phyloP scores from a whole-genome alignment of 2,329 filamentous ascomycete genomes.

The Colletotrichum truncatum region DNA sequence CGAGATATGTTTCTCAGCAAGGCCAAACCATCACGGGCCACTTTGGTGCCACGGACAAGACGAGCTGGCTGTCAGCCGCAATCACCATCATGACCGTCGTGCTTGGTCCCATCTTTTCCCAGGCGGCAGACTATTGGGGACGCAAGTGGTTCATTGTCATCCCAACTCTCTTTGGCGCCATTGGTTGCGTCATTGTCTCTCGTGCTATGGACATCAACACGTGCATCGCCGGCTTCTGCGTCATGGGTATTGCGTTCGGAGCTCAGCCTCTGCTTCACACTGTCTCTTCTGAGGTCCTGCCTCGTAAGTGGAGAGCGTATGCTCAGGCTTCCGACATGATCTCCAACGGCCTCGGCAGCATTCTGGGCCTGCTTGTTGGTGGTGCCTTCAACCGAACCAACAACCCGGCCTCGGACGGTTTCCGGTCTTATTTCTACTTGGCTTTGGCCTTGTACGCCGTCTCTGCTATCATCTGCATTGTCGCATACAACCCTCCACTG shows the following conservation, averaged over 20 bases:
- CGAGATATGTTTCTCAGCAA: constrained; percentile 39
- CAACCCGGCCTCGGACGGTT: constrained; percentile 43
- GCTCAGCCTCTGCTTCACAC: constrained; percentile 49
- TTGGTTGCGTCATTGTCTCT: constrained; percentile 46
- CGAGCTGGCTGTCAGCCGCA: constrained; percentile 44
- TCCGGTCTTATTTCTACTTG: constrained; percentile 47
- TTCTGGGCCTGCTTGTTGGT: constrained; percentile 44
- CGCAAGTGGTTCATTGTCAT: constrained; percentile 50
- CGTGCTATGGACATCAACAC: constrained; percentile 44
- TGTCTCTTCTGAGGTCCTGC: constrained; percentile 49
- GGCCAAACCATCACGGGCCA: constrained; percentile 40
- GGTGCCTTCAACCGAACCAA: constrained; percentile 42
- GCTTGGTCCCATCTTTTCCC: constrained; percentile 43
- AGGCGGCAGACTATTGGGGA: constrained; percentile 54
- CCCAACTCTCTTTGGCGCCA: constrained; percentile 41
- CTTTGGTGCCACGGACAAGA: constrained; percentile 34
- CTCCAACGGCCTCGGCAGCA: constrained; percentile 48
- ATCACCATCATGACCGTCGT: constrained; percentile 42
- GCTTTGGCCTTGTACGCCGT: constrained; percentile 38
- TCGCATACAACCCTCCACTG: constrained; percentile 45
- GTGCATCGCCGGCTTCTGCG: constrained; percentile 46
- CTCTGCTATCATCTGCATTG: constrained; percentile 37
- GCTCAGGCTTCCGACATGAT: constrained; percentile 45
- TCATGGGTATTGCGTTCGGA: constrained; percentile 46
- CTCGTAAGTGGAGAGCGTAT: constrained; percentile 35